A percentile compares a stretch with the other conserved stretches of the same genome.
phyloP scores from a whole-genome alignment of 495 filamentous ascomycete genomes.

The Aspergillus baeticus region DNA sequence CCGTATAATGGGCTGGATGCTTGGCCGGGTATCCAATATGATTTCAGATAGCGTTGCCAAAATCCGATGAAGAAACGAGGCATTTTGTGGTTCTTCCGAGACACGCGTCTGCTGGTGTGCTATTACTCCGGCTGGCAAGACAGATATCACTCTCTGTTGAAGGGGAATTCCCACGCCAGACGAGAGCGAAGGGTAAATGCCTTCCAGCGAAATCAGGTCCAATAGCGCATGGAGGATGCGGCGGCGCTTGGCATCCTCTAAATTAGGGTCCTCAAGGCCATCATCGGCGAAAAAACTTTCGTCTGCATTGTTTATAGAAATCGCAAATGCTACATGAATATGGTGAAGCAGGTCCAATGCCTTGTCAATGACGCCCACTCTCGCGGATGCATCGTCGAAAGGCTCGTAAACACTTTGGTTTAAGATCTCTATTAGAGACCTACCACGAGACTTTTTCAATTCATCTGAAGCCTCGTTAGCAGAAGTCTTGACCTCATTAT shows the following conservation, averaged over 20 bases:
- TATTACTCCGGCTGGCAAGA: slow-evolving; percentile 45
- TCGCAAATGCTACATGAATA: slow-evolving; percentile 40
- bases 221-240: slow-evolving; percentile 50
- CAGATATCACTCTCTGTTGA: slow-evolving; percentile 53
- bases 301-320: slow-evolving; percentile 21
- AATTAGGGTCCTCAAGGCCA: slow-evolving; percentile 24
- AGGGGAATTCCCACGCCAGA: slow-evolving; percentile 54
- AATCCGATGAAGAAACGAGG: slow-evolving; percentile 31
- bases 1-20: slow-evolving; percentile 41
- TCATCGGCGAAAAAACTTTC: neutral
- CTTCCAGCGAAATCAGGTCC: slow-evolving; percentile 54
- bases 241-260: slow-evolving; percentile 46
- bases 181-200: slow-evolving; percentile 55
- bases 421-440: slow-evolving; percentile 41
- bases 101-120: slow-evolving; percentile 30
- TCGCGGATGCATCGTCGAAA: slow-evolving; percentile 6
- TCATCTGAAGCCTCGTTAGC: slow-evolving; percentile 42
- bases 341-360: slow-evolving; percentile 37
- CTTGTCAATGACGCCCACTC: slow-evolving; percentile 31
- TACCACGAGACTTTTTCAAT: slow-evolving; percentile 34
- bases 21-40: slow-evolving; percentile 29
- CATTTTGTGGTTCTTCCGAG: slow-evolving; percentile 27
- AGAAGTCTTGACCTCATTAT: neutral
- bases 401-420: slow-evolving; percentile 3
- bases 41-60: slow-evolving; percentile 29